Evolutionary conservation across 1,284 basidiomycete species (phyloP), one percentile per base, ranked within the genome.

Genomic region (Naganishia cerealis): DNA sequence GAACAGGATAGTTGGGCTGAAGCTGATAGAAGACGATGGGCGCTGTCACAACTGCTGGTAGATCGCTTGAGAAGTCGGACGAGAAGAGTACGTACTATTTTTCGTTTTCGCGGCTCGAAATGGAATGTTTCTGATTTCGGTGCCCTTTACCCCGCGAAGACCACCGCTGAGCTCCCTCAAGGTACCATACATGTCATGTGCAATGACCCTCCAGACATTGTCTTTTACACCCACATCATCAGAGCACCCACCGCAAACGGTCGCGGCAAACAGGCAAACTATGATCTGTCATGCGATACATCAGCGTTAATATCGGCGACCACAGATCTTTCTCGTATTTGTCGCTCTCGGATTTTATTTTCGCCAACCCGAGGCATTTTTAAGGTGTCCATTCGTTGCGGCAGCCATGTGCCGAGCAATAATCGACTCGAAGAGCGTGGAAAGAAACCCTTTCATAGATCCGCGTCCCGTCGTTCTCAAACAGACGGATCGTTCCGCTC

Each of bases 181-280:
- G 61, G 61, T 9, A 26, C 61, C 8, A 21, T 63, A 1, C 61
- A 63, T 24, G 10, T 63, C 21, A 63, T 54, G 61, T 63, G 61
- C 24, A 54, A 63, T 18, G 52, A 63, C 33, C 61, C 61, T 24
- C 61, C 61, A 18, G 61, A 63, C 21, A 40, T 63, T 39, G 50
- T 63, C 21, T 63, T 63, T 9, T 63, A 63, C 39, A 63, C 61
- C 5, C 24, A 53, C 33, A 63, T 63, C n/a, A 38, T 63, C 6
- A 39, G 40, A 26, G 15, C 24, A 18, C 38, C 61, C n/a, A 10
- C 8, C 15, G 15, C 33, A 33, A 6, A n/a, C 16, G 7, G 36
- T 24, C 12, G 39, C 21, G 21, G 39, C 8, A 54, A 24, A 57
- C 5, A 3, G 21, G n/a, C 46, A 21, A 24, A 50, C 46, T 38